These are phyloP conservation scores for Penicillium concentricum DNA, from an alignment of 2,329 filamentous ascomycete species.

Conservation along the genomic window DNA sequence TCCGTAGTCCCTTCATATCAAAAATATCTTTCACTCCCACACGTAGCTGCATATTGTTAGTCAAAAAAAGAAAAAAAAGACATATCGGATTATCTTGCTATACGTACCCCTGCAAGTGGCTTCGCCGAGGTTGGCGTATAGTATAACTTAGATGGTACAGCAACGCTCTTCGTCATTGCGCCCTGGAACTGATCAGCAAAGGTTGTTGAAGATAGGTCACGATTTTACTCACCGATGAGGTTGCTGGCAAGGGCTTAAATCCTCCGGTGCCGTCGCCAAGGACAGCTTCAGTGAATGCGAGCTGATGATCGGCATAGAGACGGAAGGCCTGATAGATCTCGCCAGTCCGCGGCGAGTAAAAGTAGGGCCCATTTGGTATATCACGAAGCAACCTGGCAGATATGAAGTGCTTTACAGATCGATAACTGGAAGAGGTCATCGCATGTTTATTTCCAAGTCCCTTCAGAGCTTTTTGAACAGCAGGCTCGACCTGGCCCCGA, in stretches of 20 bases:
- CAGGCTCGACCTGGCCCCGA: neutral
- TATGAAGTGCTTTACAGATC: neutral
- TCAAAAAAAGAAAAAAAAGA: too few species aligned
- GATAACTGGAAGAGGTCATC: conserved; percentile 1
- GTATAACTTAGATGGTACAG: conserved; percentile 62
- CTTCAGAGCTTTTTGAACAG: neutral
- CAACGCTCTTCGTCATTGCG: conserved; percentile 42
- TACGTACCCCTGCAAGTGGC: conserved; percentile 56
- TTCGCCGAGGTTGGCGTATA: conserved; percentile 53
- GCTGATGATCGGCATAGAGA: conserved; percentile 51
- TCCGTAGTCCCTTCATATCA: conserved; percentile 57
- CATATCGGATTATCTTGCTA: neutral
- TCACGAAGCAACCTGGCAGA: conserved; percentile 6
- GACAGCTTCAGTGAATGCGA: conserved; percentile 51
- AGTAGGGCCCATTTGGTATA: conserved; percentile 52
- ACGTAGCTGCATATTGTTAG: conserved; percentile 31
- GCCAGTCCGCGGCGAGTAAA: conserved; percentile 45
- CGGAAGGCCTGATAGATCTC: conserved; percentile 51
- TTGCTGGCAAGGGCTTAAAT: conserved; percentile 16
- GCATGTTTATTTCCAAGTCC: conserved; percentile 1
- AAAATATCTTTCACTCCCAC: conserved; percentile 65
- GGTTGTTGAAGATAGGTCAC: neutral
- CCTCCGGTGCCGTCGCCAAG: conserved; percentile 28
- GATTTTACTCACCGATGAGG: conserved; percentile 7
- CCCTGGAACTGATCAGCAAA: conserved; percentile 2